Evolutionary conservation across 116 monocot species (phyloP).

Genomic region (Cymodocea nodosa): DNA sequence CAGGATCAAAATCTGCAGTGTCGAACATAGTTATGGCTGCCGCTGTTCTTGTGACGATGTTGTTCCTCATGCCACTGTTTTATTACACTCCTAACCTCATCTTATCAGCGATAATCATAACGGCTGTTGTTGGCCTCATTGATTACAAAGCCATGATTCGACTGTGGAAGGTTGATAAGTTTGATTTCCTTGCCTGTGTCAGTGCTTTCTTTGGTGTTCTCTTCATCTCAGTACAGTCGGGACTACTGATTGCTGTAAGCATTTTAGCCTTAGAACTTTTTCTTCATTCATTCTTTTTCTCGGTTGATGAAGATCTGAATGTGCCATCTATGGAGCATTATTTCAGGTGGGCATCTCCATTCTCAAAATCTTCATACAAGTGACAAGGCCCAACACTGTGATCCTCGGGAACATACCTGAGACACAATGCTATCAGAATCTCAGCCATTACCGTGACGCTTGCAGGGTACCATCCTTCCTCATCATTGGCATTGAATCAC

Average conservation of each 20-base stretch:
- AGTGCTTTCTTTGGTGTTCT: slow-evolving; percentile 90
- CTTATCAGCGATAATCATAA: slow-evolving; percentile 77
- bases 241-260: slow-evolving; percentile 60
- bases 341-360: slow-evolving; percentile 72
- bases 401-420: slow-evolving; percentile 76
- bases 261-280: not conserved
- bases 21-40: slow-evolving; percentile 83
- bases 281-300: slow-evolving; percentile 8
- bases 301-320: not conserved
- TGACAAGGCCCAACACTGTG: slow-evolving; percentile 75
- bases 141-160: slow-evolving; percentile 58
- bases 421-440: slow-evolving; percentile 57
- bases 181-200: slow-evolving; percentile 85
- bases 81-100: slow-evolving; percentile 93
- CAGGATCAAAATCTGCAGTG: slow-evolving; percentile 86
- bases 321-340: not conserved
- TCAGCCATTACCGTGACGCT: slow-evolving; percentile 78
- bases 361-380: slow-evolving; percentile 73
- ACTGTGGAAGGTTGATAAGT: slow-evolving; percentile 84
- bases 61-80: slow-evolving; percentile 79
- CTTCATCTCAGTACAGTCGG: slow-evolving; percentile 77
- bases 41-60: slow-evolving; percentile 72
- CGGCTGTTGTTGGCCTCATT: slow-evolving; percentile 82
- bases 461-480: slow-evolving; percentile 55
- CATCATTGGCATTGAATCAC: slow-evolving; percentile 73